phyloP scores from a whole-genome alignment of 2,329 filamentous ascomycete species.

The Calonectria fujianensis region DNA sequence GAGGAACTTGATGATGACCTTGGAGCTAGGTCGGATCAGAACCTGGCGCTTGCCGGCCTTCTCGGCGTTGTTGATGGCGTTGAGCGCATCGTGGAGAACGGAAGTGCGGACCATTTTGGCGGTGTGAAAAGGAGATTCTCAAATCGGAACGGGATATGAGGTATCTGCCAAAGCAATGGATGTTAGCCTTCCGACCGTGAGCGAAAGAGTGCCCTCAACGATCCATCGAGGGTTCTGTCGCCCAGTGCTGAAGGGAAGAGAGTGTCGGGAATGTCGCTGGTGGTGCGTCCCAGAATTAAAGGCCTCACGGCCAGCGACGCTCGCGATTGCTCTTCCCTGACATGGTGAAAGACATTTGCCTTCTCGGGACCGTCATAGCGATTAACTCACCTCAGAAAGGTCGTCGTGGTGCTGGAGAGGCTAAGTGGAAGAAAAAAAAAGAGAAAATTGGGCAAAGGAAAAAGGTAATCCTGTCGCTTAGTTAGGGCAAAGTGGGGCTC shows the following conservation, averaged over 20 bases:
- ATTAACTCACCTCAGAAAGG: slow-evolving; percentile 67
- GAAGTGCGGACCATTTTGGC: slow-evolving; percentile 99
- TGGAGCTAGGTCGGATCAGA: slow-evolving; percentile 97
- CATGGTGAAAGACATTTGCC: slow-evolving; percentile 70
- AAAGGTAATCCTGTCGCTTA: no score
- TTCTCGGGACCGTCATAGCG: slow-evolving; percentile 59
- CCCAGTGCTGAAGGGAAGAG: slow-evolving; percentile 79
- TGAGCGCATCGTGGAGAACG: slow-evolving; percentile 99
- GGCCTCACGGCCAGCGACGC: slow-evolving; percentile 53
- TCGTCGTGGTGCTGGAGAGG: no score
- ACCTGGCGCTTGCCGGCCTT: slow-evolving; percentile 99
- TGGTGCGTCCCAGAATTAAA: slow-evolving; percentile 30
- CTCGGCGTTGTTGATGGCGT: slow-evolving; percentile 99
- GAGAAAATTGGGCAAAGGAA: no score
- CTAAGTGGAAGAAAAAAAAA: slow-evolving; percentile 32
- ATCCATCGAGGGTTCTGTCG: slow-evolving; percentile 81
- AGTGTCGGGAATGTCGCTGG: slow-evolving; percentile 70
- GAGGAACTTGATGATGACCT: slow-evolving; percentile 99
- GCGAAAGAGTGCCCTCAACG: slow-evolving; percentile 81
- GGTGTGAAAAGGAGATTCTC: slow-evolving; percentile 83
- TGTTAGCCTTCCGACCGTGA: slow-evolving; percentile 79
- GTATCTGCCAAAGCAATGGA: slow-evolving; percentile 72
- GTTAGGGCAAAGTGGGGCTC: no score
- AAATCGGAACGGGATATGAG: slow-evolving; percentile 80
- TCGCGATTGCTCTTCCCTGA: slow-evolving; percentile 78